A percentile compares a stretch with the other conserved stretches of the same genome.
These are phyloP conservation scores for Paspalum vaginatum DNA, from an alignment of 176 grass and related monocot genomes.

Conservation along the genomic window DNA sequence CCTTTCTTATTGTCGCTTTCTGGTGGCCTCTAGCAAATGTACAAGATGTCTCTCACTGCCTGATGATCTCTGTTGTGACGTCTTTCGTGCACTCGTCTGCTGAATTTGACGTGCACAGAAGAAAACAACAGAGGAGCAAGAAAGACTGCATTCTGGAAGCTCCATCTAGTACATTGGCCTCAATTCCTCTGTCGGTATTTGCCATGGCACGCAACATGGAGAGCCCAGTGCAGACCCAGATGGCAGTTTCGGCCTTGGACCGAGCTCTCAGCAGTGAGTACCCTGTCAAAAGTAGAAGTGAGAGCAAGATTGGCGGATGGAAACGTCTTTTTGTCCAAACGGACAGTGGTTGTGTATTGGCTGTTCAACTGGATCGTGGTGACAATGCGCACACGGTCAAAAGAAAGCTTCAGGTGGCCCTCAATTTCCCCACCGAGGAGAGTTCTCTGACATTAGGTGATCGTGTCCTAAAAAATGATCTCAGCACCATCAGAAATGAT, in stretches of 20 bases:
- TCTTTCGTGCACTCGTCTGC: constrained; percentile 35
- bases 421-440: constrained; percentile 71
- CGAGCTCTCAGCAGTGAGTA: constrained; percentile 48
- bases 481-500: constrained; percentile 66
- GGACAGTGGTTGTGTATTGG: constrained; percentile 60
- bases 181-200: background rate
- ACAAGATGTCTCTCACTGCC: constrained; percentile 35
- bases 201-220: constrained; percentile 66
- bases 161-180: constrained; percentile 24
- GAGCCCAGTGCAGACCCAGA: constrained; percentile 75
- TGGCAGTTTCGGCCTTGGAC: constrained; percentile 64
- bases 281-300: constrained; percentile 39
- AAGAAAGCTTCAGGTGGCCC: constrained; percentile 65
- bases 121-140: constrained; percentile 46
- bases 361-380: constrained; percentile 61
- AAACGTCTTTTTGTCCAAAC: constrained; percentile 77
- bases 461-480: constrained; percentile 70
- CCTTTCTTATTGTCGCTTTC: constrained; percentile 7
- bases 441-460: constrained; percentile 75
- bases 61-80: constrained; percentile 43
- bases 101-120: constrained; percentile 31
- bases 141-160: constrained; percentile 15
- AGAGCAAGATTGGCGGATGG: constrained; percentile 43
- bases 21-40: constrained; percentile 21
- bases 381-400: constrained; percentile 79